These are phyloP conservation scores for Pythium periplocum DNA, from an alignment of 352 stramenopile species.

Conservation along the genomic window DNA sequence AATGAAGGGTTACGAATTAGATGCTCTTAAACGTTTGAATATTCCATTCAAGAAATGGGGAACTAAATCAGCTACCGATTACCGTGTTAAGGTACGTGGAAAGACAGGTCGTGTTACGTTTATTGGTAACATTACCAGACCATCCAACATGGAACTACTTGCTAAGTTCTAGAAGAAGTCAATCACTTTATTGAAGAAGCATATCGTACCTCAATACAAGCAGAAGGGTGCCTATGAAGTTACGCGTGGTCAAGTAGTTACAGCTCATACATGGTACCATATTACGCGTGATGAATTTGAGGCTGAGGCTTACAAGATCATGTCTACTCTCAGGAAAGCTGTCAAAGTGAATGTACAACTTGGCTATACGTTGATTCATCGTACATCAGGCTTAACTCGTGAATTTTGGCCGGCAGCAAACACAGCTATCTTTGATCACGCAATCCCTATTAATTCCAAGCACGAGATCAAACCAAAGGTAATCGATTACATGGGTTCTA, in stretches of 20 bases:
- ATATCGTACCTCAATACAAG: not conserved
- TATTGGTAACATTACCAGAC: constrained; percentile 2
- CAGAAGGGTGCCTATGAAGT: not conserved
- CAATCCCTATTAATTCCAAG: constrained; percentile 17
- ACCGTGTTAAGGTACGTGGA: not conserved
- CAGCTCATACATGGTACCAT: not conserved
- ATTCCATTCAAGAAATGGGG: constrained; percentile 3
- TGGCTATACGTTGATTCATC: constrained; percentile 9
- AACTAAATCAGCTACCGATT: not conserved
- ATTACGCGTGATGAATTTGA: not conserved
- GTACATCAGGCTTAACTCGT: not conserved
- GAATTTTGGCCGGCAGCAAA: constrained; percentile 13
- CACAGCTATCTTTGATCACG: constrained; percentile 8
- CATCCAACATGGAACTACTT: not conserved
- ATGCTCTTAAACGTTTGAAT: constrained; percentile 1
- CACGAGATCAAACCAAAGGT: constrained; percentile 15
- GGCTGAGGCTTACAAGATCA: not conserved
- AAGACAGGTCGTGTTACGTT: not conserved
- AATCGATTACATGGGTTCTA: constrained; percentile 8
- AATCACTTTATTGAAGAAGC: not conserved
- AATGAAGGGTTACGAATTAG: not conserved
- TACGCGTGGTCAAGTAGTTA: not conserved
- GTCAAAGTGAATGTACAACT: constrained; percentile 17
- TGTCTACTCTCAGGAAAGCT: not conserved
- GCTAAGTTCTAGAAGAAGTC: constrained; percentile 1